These are phyloP conservation scores for Auricularia auricula-judae DNA, from an alignment of 768 basidiomycete genomes.

Conservation along the genomic window DNA sequence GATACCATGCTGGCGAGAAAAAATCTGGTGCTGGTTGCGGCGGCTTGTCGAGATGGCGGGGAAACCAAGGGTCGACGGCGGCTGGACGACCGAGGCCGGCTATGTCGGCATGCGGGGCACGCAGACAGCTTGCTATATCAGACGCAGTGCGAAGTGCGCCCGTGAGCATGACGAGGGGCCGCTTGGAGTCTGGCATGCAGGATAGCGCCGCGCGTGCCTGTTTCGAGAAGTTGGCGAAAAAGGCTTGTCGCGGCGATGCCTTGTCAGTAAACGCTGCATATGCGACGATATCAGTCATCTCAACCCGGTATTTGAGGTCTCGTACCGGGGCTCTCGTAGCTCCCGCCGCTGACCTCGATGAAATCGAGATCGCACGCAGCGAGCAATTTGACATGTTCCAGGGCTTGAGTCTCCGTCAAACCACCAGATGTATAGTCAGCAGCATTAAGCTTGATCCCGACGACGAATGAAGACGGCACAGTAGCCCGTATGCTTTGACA, in stretches of 20 bases:
- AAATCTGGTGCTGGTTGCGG: background rate
- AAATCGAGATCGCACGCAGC: conserved; percentile 68
- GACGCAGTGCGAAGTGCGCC: conserved; percentile 62
- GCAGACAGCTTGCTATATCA: conserved; percentile 42
- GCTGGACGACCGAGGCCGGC: conserved; percentile 68
- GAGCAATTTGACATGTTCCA: conserved; percentile 50
- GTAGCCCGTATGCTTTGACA: conserved; percentile 41
- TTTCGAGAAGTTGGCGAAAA: conserved; percentile 61
- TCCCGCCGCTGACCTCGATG: conserved; percentile 81
- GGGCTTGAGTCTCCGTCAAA: conserved; percentile 27
- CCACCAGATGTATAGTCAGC: conserved; percentile 50
- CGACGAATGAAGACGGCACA: conserved; percentile 46
- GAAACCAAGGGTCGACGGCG: conserved; percentile 37
- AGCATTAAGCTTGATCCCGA: conserved; percentile 75
- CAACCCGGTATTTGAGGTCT: background rate
- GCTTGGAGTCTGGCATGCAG: conserved; percentile 16
- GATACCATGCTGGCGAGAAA: background rate
- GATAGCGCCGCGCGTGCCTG: conserved; percentile 37
- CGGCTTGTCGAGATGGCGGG: background rate
- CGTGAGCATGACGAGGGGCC: conserved; percentile 65
- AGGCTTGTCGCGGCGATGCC: conserved; percentile 46
- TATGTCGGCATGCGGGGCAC: conserved; percentile 51
- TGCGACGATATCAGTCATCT: too few relatives aligned
- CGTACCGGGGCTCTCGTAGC: conserved; percentile 70
- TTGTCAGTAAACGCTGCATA: conserved; percentile 17